These are phyloP conservation scores for Primulina tabacum DNA, from an alignment of 257 asterid genomes.

Conservation along the genomic window DNA sequence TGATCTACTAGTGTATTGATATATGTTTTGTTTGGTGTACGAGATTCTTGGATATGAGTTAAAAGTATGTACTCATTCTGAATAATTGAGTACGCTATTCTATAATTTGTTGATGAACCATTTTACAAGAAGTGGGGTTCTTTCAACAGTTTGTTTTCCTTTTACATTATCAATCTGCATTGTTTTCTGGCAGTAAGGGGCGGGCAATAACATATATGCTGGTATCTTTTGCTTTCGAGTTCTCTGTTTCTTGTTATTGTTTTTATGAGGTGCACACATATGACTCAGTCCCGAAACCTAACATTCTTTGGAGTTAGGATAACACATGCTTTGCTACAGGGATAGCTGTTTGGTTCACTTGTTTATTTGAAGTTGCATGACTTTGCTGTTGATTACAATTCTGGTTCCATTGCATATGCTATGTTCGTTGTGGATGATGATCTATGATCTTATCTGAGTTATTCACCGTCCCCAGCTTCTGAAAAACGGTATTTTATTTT, in stretches of 20 bases:
- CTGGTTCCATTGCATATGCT: not conserved
- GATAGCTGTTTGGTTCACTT: not conserved
- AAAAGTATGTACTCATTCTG: not conserved
- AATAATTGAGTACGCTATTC: slow-evolving; percentile 3
- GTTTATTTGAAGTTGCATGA: not conserved
- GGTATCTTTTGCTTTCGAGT: not conserved
- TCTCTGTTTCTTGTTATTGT: not conserved
- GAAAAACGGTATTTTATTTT: not conserved
- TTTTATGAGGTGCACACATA: not conserved
- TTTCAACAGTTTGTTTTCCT: not conserved
- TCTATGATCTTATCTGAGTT: not conserved
- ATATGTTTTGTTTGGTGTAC: slow-evolving; percentile 7
- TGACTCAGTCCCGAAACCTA: not conserved
- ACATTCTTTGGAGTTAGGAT: no score
- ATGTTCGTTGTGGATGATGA: not conserved
- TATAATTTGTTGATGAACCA: slow-evolving; percentile 6
- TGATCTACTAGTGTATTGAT: slow-evolving; percentile 1
- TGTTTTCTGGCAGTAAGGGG: not conserved
- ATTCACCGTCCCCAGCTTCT: not conserved
- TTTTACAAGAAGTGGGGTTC: not conserved
- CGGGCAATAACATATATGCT: not conserved
- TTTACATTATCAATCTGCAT: not conserved
- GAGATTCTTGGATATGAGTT: not conserved
- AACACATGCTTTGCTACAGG: not conserved
- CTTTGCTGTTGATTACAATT: not conserved